These are phyloP conservation scores for Candida glaebosa DNA, from an alignment of 805 yeast genomes.

Conservation along the genomic window DNA sequence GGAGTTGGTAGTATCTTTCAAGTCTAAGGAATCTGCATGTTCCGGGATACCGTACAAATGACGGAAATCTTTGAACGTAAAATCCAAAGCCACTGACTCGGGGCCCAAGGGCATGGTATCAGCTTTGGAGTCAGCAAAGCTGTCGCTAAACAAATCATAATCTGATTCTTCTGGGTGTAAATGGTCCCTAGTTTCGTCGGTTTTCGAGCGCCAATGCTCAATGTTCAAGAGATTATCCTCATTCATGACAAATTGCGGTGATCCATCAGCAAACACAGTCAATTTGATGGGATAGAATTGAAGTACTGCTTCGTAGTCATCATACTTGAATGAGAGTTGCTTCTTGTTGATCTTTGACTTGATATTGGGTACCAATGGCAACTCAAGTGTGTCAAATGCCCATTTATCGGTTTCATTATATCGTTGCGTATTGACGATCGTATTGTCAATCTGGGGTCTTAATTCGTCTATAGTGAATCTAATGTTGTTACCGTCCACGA, in stretches of 20 bases:
- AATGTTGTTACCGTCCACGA: slow-evolving; percentile 56
- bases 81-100: slow-evolving; percentile 81
- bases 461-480: slow-evolving; percentile 66
- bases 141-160: slow-evolving; percentile 66
- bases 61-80: slow-evolving; percentile 55
- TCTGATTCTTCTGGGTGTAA: slow-evolving; percentile 58
- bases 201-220: slow-evolving; percentile 68
- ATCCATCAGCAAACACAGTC: slow-evolving; percentile 42
- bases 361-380: slow-evolving; percentile 7
- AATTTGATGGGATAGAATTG: slow-evolving; percentile 48
- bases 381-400: slow-evolving; percentile 42
- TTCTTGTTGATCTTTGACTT: neutral
- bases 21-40: slow-evolving; percentile 77
- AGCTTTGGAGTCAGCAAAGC: slow-evolving; percentile 58
- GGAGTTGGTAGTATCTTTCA: slow-evolving; percentile 60
- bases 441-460: slow-evolving; percentile 21
- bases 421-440: slow-evolving; percentile 40
- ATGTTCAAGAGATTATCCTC: slow-evolving; percentile 67
- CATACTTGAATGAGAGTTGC: slow-evolving; percentile 1
- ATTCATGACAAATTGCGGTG: slow-evolving; percentile 56
- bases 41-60: slow-evolving; percentile 95
- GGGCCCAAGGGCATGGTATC: slow-evolving; percentile 83
- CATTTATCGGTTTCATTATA: slow-evolving; percentile 58
- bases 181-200: slow-evolving; percentile 28
- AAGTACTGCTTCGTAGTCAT: slow-evolving; percentile 38